Evolutionary conservation across 805 yeast species (phyloP).

Genomic region (Candida maesae): DNA sequence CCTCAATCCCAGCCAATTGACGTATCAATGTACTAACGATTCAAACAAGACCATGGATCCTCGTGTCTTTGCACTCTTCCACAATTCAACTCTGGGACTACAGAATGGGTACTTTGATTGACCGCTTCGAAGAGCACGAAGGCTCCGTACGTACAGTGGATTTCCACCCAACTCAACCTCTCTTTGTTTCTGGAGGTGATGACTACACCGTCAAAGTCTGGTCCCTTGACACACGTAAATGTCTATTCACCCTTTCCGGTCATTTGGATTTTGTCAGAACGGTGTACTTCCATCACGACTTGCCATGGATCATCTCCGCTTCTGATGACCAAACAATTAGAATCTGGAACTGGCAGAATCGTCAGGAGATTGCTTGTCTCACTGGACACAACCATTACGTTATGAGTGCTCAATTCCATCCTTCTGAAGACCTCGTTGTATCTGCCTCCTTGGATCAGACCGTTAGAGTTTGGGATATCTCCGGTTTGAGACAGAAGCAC

Average conservation of each 20-base stretch:
- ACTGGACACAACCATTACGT: conserved; percentile 99
- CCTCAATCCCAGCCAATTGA: too few relatives aligned
- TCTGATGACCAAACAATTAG: conserved; percentile 98
- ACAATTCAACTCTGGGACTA: conserved; percentile 99
- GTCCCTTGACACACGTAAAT: conserved; percentile 88
- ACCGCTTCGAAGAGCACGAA: conserved; percentile 95
- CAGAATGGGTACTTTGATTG: conserved; percentile 97
- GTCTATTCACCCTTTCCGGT: conserved; percentile 86
- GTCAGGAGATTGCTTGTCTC: conserved; percentile 93
- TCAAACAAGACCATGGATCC: conserved; percentile 79
- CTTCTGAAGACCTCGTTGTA: conserved; percentile 88
- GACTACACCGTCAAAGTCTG: conserved; percentile 94
- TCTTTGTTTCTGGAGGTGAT: conserved; percentile 96
- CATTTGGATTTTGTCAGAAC: conserved; percentile 95
- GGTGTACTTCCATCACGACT: conserved; percentile 88
- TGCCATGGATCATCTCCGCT: conserved; percentile 95
- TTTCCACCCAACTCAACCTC: conserved; percentile 97
- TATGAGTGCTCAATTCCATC: conserved; percentile 97
- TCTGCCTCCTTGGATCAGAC: conserved; percentile 96
- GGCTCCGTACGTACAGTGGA: conserved; percentile 96
- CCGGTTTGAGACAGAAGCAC: conserved; percentile 91
- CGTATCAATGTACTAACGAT: too few relatives aligned
- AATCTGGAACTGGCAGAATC: conserved; percentile 99
- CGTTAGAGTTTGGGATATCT: conserved; percentile 98
- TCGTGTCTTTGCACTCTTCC: conserved; percentile 93